Base-by-base conservation (phyloP, 108 stramenopile species). In the Cyclotella cryptica region DNA sequence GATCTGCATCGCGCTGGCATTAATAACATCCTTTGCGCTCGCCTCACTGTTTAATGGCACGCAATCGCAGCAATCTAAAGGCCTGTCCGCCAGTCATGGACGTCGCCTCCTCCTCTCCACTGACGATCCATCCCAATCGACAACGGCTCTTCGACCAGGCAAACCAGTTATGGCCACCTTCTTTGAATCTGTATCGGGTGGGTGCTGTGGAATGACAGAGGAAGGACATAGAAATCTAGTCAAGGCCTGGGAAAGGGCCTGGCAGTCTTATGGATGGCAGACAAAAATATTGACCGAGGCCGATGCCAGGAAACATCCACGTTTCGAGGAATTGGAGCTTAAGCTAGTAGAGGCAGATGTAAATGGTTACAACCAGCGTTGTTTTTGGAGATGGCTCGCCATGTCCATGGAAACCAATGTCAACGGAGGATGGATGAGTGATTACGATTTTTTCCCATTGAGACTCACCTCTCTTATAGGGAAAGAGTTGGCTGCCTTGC, bases 311-410 rank as follows among this genome's bases (percentile, higher is more conserved):
- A 72, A 72, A 61, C 71, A 72, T 27, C 57, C 57, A 19, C 26
- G 52, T 10, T 72, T 72, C 44, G 71, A 43, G 12, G 18, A 19
- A 15, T 27, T 72, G 18, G 39, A 43, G 19, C 14, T 43, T 1
- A 72, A 72, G 24, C 17, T 72, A 12, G 52, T 61, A 22, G 41
- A 59, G 28, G 27, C 30, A 9, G 59, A 72, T 46, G 59, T 72
- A 11, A 47, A 72, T 61, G 24, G 12, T 3, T 72, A 72, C 28
- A 72, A 72, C 42, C 71, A 28, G 10, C 52, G 71, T 3, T 72
- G 71, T 35, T 72, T 60, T 72, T 72, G 71, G 71, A 72, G 71
- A 61, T 72, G 71, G 71, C 71, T 72, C 40, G 71, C 71, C 11
- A 72, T 72, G 71, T 13, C 28, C 1, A 10, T 30, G 42, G 59